Evolutionary conservation across 805 yeast genomes (phyloP).

Genomic region (Metschnikowia baotianmanensis): DNA sequence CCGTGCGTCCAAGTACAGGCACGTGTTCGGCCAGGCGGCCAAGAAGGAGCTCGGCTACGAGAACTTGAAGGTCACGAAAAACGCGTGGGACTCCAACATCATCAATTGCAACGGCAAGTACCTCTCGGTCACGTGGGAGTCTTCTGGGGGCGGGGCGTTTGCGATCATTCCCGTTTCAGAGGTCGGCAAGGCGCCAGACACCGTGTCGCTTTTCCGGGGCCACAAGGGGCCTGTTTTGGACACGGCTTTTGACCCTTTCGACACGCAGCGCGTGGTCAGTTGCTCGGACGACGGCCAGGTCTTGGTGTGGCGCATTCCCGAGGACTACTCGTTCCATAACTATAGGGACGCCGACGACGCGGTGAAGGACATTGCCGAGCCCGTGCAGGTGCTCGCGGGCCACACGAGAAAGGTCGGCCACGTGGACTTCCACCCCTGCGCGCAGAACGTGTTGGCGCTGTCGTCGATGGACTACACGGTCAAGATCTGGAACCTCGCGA

Average conservation of each 20-base stretch:
- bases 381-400: slow-evolving; percentile 71
- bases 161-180: slow-evolving; percentile 86
- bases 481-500: slow-evolving; percentile 84
- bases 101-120: slow-evolving; percentile 84
- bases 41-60: slow-evolving; percentile 71
- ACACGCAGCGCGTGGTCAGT: slow-evolving; percentile 49
- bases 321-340: slow-evolving; percentile 68
- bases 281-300: slow-evolving; percentile 48
- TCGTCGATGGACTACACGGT: slow-evolving; percentile 89
- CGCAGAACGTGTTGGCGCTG: slow-evolving; percentile 81
- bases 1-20: slow-evolving; percentile 95
- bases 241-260: slow-evolving; percentile 93
- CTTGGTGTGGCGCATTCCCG: slow-evolving; percentile 85
- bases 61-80: slow-evolving; percentile 74
- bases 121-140: slow-evolving; percentile 84
- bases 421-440: slow-evolving; percentile 84
- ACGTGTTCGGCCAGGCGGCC: slow-evolving; percentile 87
- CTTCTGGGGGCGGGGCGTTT: slow-evolving; percentile 97
- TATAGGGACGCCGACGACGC: slow-evolving; percentile 53
- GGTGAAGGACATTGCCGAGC: slow-evolving; percentile 61
- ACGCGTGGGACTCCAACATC: slow-evolving; percentile 95
- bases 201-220: slow-evolving; percentile 90
- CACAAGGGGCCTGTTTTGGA: slow-evolving; percentile 94
- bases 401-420: slow-evolving; percentile 95
- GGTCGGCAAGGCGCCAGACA: slow-evolving; percentile 90